Conservation (phyloP, 768 basidiomycete species). For the Auricularia heimuer region DNA sequence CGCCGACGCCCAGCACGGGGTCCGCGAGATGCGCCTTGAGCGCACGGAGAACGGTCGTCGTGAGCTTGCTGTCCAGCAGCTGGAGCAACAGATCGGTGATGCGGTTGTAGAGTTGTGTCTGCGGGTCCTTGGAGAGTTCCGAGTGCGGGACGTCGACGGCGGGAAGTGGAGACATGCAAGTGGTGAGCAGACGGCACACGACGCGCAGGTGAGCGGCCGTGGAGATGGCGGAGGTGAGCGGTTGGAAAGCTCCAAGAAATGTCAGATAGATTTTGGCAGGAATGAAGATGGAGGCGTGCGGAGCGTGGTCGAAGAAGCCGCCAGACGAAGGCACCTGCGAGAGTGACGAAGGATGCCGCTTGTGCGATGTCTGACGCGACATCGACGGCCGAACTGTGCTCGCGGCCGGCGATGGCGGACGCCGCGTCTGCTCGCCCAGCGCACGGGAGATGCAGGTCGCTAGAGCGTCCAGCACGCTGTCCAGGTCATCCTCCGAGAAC, state of each 20-base stretch:
- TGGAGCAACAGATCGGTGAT: not conserved
- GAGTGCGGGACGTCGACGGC: not conserved
- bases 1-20: not conserved
- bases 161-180: not conserved
- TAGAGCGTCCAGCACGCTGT: constrained; percentile 42
- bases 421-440: not conserved
- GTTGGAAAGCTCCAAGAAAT: not conserved
- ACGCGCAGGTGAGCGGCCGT: not conserved
- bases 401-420: not conserved
- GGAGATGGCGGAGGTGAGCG: not conserved
- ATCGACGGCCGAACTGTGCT: not conserved
- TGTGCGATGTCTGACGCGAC: not conserved
- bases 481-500: constrained; percentile 48
- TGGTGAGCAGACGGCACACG: not conserved
- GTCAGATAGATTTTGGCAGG: not conserved
- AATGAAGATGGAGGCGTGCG: not conserved
- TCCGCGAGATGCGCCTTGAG: not conserved
- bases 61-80: not conserved
- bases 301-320: not conserved
- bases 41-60: not conserved
- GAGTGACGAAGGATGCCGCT: not conserved
- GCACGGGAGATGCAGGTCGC: not conserved
- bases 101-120: not conserved
- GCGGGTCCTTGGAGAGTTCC: not conserved
- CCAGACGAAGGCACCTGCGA: not conserved